Base-by-base conservation (phyloP, 208 protist genomes). In the Trypanosoma boissoni region DNA sequence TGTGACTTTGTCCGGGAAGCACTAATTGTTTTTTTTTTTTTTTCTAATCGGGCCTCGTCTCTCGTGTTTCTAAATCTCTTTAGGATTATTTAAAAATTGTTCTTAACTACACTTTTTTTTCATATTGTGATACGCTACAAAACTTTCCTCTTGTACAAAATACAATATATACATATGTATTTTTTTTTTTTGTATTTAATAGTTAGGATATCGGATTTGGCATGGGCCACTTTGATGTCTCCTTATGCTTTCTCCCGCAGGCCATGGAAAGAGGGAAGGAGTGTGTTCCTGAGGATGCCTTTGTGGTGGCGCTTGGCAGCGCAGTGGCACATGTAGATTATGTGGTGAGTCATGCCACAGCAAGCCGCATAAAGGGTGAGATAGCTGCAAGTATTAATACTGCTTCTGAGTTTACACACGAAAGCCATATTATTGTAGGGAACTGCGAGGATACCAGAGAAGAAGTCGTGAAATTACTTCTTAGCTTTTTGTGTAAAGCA, bases 171-270 rank as follows among this genome's bases (percentile, higher is more conserved):
- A 26, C 48, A 51, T 57, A 43, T 58, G 8, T 49, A 54, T 72
- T 14, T 60, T 20, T 57, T 60, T 39, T 41, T 42, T 10, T 57
- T 26, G 20, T 49, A 46, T 56, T 37, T 27, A 21, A 41, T 50
- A 6, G 48, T 46, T 32, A 58, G 4, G 3, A 50, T 43, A n/a
- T 49, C 10, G 6, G n/a, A 2, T 18, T 64, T 61, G 31, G 32
- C 1, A 83, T 78, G 73, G 49, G 50, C 14, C 74, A 76, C 32
- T 86, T 85, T 58, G 59, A 50, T 34, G 62, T 70, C 9, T 62
- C 74, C 6, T 39, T 85, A 10, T 90, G 83, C 51, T 58, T 86
- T 45, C 60, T 73, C n/a, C 55, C 58, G 9, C 58, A 64, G 39
- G 21, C 28, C 14, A 21, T 23, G 37, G 58, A 34, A 50, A 14